Evolutionary conservation across 2,329 filamentous ascomycete species (phyloP).

Genomic region (Pezizomycotina sp.): DNA sequence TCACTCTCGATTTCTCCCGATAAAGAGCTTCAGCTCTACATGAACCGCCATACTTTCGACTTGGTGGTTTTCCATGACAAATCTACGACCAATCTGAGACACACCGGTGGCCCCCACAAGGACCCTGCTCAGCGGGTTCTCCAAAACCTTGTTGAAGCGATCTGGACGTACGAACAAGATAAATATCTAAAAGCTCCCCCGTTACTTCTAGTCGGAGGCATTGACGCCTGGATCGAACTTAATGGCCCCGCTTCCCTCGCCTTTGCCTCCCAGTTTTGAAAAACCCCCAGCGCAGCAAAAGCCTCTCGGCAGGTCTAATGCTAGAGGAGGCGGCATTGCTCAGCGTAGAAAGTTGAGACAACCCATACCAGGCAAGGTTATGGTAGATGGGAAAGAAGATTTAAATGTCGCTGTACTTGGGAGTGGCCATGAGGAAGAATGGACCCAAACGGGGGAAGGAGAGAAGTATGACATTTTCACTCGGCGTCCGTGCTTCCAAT

Average conservation of each 20-base stretch:
- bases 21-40: slow-evolving; percentile 59
- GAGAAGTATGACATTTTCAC: slow-evolving; percentile 35
- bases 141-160: slow-evolving; percentile 56
- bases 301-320: no score
- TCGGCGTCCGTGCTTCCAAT: slow-evolving; percentile 26
- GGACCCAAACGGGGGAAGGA: slow-evolving; percentile 35
- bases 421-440: no score
- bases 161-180: slow-evolving; percentile 68
- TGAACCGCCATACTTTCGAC: slow-evolving; percentile 57
- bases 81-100: slow-evolving; percentile 33
- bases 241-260: slow-evolving; percentile 51
- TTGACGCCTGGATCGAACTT: slow-evolving; percentile 76
- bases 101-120: slow-evolving; percentile 25
- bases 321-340: no score
- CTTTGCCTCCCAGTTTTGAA: neutral
- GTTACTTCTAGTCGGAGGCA: slow-evolving; percentile 62
- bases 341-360: no score
- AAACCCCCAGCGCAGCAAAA: slow-evolving; percentile 10
- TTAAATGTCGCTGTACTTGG: no score
- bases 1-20: slow-evolving; percentile 54
- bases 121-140: slow-evolving; percentile 40
- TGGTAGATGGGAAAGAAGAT: no score
- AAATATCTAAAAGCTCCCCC: slow-evolving; percentile 57
- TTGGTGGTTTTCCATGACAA: slow-evolving; percentile 85
- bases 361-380: no score